Conservation (phyloP, 768 basidiomycete species). For the Phylloporus rhodoxanthus region DNA sequence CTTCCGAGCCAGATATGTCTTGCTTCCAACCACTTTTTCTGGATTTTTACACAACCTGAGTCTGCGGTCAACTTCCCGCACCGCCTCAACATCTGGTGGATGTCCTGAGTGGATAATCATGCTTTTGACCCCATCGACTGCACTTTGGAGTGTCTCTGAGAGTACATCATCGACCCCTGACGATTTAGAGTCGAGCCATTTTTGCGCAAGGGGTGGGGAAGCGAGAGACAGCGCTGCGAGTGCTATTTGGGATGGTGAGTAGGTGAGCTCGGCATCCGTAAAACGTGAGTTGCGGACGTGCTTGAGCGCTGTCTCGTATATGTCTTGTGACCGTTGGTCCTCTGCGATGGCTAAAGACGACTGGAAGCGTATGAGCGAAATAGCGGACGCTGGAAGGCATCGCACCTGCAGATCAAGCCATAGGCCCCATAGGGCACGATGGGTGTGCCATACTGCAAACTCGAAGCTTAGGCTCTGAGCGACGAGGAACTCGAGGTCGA, state of each 20-base stretch:
- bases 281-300: constrained; percentile 76
- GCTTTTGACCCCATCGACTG: constrained; percentile 43
- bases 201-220: constrained; percentile 49
- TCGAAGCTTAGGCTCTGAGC: constrained; percentile 93
- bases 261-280: constrained; percentile 88
- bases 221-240: constrained; percentile 70
- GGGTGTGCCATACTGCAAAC: constrained; percentile 89
- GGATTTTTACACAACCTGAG: constrained; percentile 91
- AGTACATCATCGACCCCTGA: constrained; percentile 7
- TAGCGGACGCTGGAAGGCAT: neutral
- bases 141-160: constrained; percentile 23
- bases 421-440: constrained; percentile 82
- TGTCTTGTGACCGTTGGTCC: constrained; percentile 42
- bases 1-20: constrained; percentile 67
- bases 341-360: constrained; percentile 48
- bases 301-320: constrained; percentile 61
- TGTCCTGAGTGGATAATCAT: constrained; percentile 51
- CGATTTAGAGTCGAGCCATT: constrained; percentile 52
- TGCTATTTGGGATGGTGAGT: constrained; percentile 90
- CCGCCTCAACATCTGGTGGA: constrained; percentile 72
- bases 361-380: constrained; percentile 33
- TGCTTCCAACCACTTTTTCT: constrained; percentile 89
- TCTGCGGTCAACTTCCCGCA: constrained; percentile 84
- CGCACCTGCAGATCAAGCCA: constrained; percentile 83
- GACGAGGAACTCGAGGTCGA: constrained; percentile 93